Base-by-base conservation (phyloP, 208 protist genomes). In the Trypanosoma cruzi region DNA sequence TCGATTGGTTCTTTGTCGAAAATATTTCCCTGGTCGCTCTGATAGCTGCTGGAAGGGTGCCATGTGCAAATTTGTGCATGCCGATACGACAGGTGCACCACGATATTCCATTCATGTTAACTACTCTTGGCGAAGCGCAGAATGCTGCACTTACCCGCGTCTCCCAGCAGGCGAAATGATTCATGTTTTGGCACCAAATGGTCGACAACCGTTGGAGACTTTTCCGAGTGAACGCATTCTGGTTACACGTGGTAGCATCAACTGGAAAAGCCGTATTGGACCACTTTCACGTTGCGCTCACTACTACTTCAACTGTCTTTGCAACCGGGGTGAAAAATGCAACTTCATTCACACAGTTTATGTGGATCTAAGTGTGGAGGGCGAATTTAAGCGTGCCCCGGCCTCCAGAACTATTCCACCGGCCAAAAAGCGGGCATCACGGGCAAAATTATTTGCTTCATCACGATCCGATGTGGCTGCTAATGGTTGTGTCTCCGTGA, bases 241-340 rank as follows among this genome's bases (percentile, higher is more conserved):
- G 10, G 46, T 87, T 6, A 95, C 89, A 24, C 81, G 76, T 11
- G 89, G 81, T 40, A 84, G 73, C 58, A 32, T 71, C n/a, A 53
- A 62, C 52, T 79, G 50, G 13, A 71, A 84, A 62, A 28, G 14
- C 3, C n/a, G 42, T 22, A 46, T 34, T 29, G 54, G 68, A 20
- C 79, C 81, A 14, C 79, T 90, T 50, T 86, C 83, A 24, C 90
- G 92, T 79, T 96, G 90, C 72, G 83, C 90, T 20, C 87, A 96
- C 50, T 96, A 92, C 73, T 93, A 89, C 77, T 92, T 90, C 75
- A 91, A 96, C 68, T 80, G 84, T 46, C 85, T 93, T 64, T 96
- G 90, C 84, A 84, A 89, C 64, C 81, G 80, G n/a, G 87, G 84
- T 28, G 83, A 85, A 75, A 65, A 75, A 55, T 90, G 90, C 68